Evolutionary conservation across 1,284 basidiomycete genomes (phyloP).

Genomic region (Papiliotrema laurentii): DNA sequence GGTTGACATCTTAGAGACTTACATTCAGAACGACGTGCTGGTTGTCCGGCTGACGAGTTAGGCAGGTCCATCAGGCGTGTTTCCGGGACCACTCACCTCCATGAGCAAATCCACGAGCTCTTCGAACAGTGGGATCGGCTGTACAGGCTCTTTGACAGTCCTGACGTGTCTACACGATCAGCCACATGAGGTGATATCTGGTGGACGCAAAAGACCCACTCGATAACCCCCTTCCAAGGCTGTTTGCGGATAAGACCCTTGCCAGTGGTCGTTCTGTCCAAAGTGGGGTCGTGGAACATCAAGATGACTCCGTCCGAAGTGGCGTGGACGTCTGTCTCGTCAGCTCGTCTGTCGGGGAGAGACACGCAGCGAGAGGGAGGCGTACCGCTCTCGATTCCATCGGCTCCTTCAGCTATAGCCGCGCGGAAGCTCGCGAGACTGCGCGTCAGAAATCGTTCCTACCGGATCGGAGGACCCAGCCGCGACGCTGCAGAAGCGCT

Average conservation of each 20-base stretch:
- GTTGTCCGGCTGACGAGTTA: constrained; percentile 64
- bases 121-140: constrained; percentile 78
- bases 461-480: background rate
- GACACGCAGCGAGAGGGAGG: background rate
- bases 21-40: constrained; percentile 75
- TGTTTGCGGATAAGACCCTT: constrained; percentile 53
- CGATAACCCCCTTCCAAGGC: constrained; percentile 45
- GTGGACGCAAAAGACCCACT: constrained; percentile 29
- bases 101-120: constrained; percentile 76
- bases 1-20: constrained; percentile 11
- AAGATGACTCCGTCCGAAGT: constrained; percentile 84
- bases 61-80: background rate
- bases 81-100: constrained; percentile 48
- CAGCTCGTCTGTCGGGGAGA: background rate
- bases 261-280: constrained; percentile 57
- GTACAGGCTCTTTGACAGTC: constrained; percentile 77
- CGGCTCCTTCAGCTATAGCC: constrained; percentile 84
- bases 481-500: too few relatives aligned
- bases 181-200: background rate
- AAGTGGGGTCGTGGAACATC: constrained; percentile 90
- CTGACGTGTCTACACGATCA: constrained; percentile 55
- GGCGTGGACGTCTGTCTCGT: constrained; percentile 91
- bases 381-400: constrained; percentile 78
- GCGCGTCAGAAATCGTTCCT: constrained; percentile 51
- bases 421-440: constrained; percentile 83